Evolutionary conservation across 129 eudicot genomes (phyloP).

Genomic region (Helianthus annuus): DNA sequence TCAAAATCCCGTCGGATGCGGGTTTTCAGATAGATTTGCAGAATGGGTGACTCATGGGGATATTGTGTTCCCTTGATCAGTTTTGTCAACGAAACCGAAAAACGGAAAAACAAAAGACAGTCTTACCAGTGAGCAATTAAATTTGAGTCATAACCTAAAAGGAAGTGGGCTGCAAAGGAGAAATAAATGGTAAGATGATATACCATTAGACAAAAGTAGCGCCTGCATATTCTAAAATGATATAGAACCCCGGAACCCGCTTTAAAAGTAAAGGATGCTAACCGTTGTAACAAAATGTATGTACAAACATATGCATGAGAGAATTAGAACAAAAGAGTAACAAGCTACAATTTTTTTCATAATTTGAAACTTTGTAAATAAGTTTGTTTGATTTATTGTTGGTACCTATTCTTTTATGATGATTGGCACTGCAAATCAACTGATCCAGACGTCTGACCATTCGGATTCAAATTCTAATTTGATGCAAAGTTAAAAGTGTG

Average conservation of each 20-base stretch:
- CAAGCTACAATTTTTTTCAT: slow-evolving; percentile 8
- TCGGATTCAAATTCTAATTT: no score
- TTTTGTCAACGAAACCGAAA: slow-evolving; percentile 17
- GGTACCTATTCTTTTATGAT: background rate
- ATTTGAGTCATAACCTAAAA: slow-evolving; percentile 43
- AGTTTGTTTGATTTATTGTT: background rate
- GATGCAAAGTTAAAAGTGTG: no score
- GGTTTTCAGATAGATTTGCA: slow-evolving; percentile 59
- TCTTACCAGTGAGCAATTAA: slow-evolving; percentile 7
- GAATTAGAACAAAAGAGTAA: slow-evolving; percentile 19
- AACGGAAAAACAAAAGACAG: background rate
- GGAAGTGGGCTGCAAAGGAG: slow-evolving; percentile 53
- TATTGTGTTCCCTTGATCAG: slow-evolving; percentile 54
- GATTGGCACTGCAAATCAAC: no score
- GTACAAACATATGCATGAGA: slow-evolving; percentile 20
- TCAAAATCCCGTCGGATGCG: slow-evolving; percentile 15
- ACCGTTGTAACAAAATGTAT: slow-evolving; percentile 25
- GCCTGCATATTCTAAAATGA: slow-evolving; percentile 9
- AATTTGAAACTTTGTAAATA: slow-evolving; percentile 31
- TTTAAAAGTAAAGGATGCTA: slow-evolving; percentile 23
- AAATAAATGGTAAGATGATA: slow-evolving; percentile 38
- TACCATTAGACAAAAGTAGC: slow-evolving; percentile 12
- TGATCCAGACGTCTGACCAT: no score
- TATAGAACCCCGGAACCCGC: slow-evolving; percentile 1
- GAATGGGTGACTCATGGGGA: slow-evolving; percentile 71